These are phyloP conservation scores for Lotus japonicus DNA, from an alignment of 306 rosid genomes.

Conservation along the genomic window DNA sequence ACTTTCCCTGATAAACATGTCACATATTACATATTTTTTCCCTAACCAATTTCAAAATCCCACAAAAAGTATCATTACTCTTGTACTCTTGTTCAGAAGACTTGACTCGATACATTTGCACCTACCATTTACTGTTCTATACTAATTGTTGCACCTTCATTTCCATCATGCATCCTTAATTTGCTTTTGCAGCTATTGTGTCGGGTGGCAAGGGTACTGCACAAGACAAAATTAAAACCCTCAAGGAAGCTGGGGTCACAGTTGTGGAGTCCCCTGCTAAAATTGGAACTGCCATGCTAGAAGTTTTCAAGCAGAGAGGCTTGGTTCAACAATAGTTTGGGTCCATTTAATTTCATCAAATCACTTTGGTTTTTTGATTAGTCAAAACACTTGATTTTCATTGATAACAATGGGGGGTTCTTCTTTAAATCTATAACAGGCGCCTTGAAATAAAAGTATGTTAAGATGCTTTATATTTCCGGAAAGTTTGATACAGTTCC, in stretches of 20 bases:
- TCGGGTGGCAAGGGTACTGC: constrained; percentile 99
- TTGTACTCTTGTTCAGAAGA: too few relatives aligned
- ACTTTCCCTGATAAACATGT: too few relatives aligned
- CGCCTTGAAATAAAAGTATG: constrained; percentile 26
- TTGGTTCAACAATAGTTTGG: constrained; percentile 48
- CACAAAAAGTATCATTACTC: too few relatives aligned
- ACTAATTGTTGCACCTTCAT: too few relatives aligned
- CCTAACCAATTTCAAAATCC: too few relatives aligned
- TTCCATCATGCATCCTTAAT: not conserved
- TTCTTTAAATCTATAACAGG: constrained; percentile 13
- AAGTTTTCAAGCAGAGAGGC: constrained; percentile 91
- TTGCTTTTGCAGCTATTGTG: constrained; percentile 79
- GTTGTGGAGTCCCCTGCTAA: constrained; percentile 98
- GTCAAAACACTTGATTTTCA: constrained; percentile 17
- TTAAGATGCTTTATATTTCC: constrained; percentile 21
- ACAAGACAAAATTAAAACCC: constrained; percentile 83
- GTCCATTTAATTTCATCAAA: constrained; percentile 18
- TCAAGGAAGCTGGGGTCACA: constrained; percentile 83
- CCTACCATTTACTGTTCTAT: too few relatives aligned
- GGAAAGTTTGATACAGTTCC: constrained; percentile 4
- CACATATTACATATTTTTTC: too few relatives aligned
- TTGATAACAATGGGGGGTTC: constrained; percentile 24
- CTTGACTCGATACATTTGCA: too few relatives aligned
- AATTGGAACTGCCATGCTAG: constrained; percentile 82
- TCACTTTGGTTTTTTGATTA: constrained; percentile 21